Percentiles rank a stretch among this genome's conserved stretches.
phyloP scores from a whole-genome alignment of 768 basidiomycete species.

The Nidularia sp. region DNA sequence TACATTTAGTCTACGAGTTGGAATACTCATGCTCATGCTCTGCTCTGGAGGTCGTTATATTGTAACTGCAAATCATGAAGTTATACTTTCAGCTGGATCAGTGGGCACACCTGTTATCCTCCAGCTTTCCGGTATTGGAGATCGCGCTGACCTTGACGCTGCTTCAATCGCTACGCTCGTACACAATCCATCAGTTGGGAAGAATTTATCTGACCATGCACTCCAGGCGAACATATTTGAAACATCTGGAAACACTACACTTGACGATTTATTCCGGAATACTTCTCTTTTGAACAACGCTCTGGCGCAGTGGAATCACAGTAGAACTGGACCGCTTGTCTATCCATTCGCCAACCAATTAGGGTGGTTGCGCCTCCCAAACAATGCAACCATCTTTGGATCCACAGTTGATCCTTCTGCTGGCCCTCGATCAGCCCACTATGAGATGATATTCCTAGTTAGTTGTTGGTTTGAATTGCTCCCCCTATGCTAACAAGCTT shows the following conservation, averaged over 20 bases:
- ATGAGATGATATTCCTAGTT: conserved; percentile 4
- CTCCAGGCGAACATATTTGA: conserved; percentile 8
- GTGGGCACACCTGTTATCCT: conserved; percentile 27
- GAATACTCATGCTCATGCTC: too few relatives aligned
- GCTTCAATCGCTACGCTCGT: conserved; percentile 15
- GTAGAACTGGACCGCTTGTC: conserved; percentile 10
- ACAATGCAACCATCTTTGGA: conserved; percentile 3
- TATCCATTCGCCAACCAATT: conserved; percentile 6
- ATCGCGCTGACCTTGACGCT: conserved; percentile 6
- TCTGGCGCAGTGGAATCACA: conserved; percentile 1
- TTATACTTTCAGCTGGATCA: conserved; percentile 35
- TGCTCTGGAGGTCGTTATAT: too few relatives aligned
- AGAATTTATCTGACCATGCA: conserved; percentile 21
- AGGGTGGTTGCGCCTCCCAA: conserved; percentile 12
- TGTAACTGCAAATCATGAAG: conserved; percentile 38
- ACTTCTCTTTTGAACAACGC: not conserved
- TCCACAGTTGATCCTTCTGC: conserved; percentile 16
- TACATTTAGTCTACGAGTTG: too few relatives aligned
- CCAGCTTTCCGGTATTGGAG: conserved; percentile 26
- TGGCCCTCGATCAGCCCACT: conserved; percentile 14
- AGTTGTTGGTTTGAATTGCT: not conserved
- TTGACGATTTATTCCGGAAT: not conserved
- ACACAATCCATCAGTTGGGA: conserved; percentile 20
- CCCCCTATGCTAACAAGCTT: not conserved
- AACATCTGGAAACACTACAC: not conserved